phyloP scores from a whole-genome alignment of 2,329 filamentous ascomycete species.

The Sporothrix pseudoabietina region DNA sequence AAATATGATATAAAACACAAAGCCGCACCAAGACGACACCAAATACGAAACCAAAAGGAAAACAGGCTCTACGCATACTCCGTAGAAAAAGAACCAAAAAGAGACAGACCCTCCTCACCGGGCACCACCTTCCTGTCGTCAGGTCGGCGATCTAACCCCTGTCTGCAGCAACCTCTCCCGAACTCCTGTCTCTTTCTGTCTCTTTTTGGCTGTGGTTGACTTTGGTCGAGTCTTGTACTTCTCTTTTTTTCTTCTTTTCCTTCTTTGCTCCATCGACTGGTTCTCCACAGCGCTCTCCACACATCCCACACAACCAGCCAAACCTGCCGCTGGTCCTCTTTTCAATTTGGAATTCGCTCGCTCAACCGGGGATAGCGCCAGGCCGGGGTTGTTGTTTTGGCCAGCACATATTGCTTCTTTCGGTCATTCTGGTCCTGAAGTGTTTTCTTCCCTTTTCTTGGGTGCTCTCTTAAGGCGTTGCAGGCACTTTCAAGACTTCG shows the following conservation, averaged over 20 bases:
- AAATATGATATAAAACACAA: conserved; percentile 14
- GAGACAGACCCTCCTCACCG: not conserved
- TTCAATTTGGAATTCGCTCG: conserved; percentile 21
- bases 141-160: conserved; percentile 28
- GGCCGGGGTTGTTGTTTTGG: conserved; percentile 5
- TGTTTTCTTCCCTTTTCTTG: not conserved
- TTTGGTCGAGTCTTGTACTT: not conserved
- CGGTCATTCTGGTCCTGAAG: not conserved
- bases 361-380: conserved; percentile 1
- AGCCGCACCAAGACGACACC: not conserved
- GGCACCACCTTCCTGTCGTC: conserved; percentile 16
- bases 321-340: not conserved
- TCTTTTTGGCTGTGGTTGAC: not conserved
- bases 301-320: conserved; percentile 5
- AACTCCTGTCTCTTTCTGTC: not conserved
- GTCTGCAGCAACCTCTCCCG: conserved; percentile 8
- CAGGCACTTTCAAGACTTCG: not conserved
- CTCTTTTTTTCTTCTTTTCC: not conserved
- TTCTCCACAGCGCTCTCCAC: conserved; percentile 14
- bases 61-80: not conserved
- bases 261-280: not conserved
- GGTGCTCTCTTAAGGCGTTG: not conserved
- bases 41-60: conserved; percentile 10
- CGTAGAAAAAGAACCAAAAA: not conserved
- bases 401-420: conserved; percentile 26